Conservation (phyloP, 257 asterid species). For the Primulina huaijiensis region DNA sequence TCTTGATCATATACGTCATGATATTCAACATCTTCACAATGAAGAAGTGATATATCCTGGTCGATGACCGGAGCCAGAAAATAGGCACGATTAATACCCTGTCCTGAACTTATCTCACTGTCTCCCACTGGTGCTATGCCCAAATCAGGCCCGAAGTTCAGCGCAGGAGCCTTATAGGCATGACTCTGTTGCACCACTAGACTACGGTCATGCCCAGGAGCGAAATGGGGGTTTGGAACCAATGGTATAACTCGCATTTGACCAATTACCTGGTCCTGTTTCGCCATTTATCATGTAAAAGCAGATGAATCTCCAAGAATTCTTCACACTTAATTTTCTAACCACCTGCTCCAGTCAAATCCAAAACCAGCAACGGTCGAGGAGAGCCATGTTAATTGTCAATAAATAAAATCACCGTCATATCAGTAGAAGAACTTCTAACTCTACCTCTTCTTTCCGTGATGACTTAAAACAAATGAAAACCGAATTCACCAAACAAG, state of each 20-base stretch:
- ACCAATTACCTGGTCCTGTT: constrained; percentile 29
- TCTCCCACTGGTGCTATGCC: constrained; percentile 27
- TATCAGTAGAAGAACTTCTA: constrained; percentile 1
- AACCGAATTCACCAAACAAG: background rate
- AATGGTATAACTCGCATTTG: constrained; percentile 27
- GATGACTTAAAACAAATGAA: background rate
- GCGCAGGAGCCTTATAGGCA: background rate
- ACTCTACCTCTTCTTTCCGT: background rate
- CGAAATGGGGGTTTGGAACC: constrained; percentile 40
- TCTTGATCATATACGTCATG: constrained; percentile 29
- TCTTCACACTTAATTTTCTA: constrained; percentile 15
- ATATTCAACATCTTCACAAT: constrained; percentile 28
- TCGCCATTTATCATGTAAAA: constrained; percentile 25
- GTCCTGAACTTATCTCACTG: constrained; percentile 27
- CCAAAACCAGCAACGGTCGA: background rate
- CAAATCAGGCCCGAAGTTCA: constrained; percentile 22
- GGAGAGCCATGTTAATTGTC: background rate
- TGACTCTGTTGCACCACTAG: constrained; percentile 29
- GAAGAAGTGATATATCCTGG: constrained; percentile 29
- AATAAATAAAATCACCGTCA: constrained; percentile 3
- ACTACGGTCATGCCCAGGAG: constrained; percentile 22
- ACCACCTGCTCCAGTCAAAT: constrained; percentile 16
- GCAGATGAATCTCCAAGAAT: background rate
- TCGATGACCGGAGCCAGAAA: constrained; percentile 22
- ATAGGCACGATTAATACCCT: constrained; percentile 26